These are phyloP conservation scores for Scytalidium sp. DNA, from an alignment of 2,329 filamentous ascomycete genomes.

Conservation along the genomic window DNA sequence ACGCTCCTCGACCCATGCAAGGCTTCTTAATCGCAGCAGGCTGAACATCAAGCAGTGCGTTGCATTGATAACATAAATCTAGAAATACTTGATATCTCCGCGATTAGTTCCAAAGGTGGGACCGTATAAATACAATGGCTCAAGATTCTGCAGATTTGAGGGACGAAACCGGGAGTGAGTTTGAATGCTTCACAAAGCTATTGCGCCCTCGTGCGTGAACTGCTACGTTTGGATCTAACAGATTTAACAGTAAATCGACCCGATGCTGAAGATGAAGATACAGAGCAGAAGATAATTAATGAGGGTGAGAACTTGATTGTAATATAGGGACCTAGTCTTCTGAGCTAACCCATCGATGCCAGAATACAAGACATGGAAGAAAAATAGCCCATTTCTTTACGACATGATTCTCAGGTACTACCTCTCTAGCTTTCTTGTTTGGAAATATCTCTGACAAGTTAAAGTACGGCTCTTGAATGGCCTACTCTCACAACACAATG, in stretches of 20 bases:
- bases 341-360: constrained; percentile 3
- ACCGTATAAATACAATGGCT: constrained; percentile 36
- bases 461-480: constrained; percentile 89
- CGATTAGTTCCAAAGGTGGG: neutral
- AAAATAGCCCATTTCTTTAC: constrained; percentile 97
- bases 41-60: neutral
- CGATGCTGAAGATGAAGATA: constrained; percentile 65
- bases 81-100: neutral
- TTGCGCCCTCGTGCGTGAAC: constrained; percentile 2
- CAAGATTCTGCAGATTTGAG: constrained; percentile 39
- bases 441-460: constrained; percentile 11
- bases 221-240: neutral
- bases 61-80: neutral
- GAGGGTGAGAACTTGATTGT: constrained; percentile 58
- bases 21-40: neutral
- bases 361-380: constrained; percentile 99
- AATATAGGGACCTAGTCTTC: neutral
- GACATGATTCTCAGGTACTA: constrained; percentile 87
- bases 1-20: neutral
- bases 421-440: neutral
- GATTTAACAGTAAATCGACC: constrained; percentile 43
- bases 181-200: neutral
- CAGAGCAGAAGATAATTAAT: constrained; percentile 87
- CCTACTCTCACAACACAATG: constrained; percentile 96
- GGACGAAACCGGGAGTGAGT: constrained; percentile 49